Base-by-base conservation (phyloP, 805 yeast genomes). In the Spencermartinsiella europaea region DNA sequence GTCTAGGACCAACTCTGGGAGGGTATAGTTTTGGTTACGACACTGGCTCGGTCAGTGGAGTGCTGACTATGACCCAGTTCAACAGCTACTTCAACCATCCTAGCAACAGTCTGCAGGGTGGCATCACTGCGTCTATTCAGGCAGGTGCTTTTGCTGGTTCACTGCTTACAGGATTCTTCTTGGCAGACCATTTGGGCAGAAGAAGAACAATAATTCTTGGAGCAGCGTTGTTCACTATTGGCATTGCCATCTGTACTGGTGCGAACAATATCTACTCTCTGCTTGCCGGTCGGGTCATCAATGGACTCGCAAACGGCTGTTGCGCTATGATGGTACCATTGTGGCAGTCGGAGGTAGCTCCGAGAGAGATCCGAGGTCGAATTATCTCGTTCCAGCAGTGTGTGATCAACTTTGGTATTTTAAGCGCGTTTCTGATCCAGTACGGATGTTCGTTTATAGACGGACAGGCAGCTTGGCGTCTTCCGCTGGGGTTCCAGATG, bases 291-390 rank as follows among this genome's bases (percentile, higher is more conserved):
- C 76, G 95, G 69, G 79, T 81, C 41, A 60, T 80, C 25, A 77
- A 85, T 16, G 88, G 93, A 54, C 56, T 83, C 42, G 93, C 90
- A 54, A 83, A 80, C 51, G 91, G 91, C 49, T 65, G 83, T 61
- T 76, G 79, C 60, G 81, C 90, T 10, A 80, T 88, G 21, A 81
- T 88, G 35, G 81, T 83, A 49, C 93, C 93, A 10, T 80, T 83
- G 50, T 85, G 85, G 79, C 89, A 82, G 62, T 74, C 90, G 1
- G 95, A 85, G 65, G 74, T 80, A 64, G 75, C 87, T 34, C 76
- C 75, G 46, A 75, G 85, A 5, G 77, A 75, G 52, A 73, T 72
- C 53, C 77, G 90, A 69, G 90, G 90, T 54, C 68, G 75, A 49
- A 65, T 82, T 53, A 85, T 83, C 44, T 75, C 77, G 54, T 66